Conservation (phyloP, 73 alveolate species). For the Halteria grandinella region DNA sequence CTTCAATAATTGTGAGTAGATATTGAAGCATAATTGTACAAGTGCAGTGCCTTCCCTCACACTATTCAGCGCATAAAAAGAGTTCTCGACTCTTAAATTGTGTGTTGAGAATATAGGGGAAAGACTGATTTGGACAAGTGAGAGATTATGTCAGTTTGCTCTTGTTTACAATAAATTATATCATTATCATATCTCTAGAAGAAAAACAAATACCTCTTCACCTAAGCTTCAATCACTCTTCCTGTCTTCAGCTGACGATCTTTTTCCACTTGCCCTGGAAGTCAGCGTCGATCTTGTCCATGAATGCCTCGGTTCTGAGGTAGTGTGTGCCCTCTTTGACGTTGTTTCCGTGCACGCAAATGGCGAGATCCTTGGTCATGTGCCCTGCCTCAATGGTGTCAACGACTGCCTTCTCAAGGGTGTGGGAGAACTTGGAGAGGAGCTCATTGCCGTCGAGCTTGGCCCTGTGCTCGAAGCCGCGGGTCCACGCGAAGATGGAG, state of each 20-base stretch:
- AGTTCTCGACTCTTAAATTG: too few species aligned
- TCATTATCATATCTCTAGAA: too few species aligned
- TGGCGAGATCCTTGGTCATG: conserved; percentile 89
- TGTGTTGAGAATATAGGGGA: too few species aligned
- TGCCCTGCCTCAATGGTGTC: conserved; percentile 74
- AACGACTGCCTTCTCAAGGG: conserved; percentile 64
- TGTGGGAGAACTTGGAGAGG: conserved; percentile 55
- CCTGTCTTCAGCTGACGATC: conserved; percentile 35
- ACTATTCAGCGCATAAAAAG: too few species aligned
- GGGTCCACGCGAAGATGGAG: conserved; percentile 84
- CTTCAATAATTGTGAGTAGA: too few species aligned
- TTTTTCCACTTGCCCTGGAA: conserved; percentile 24
- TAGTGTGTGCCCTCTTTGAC: conserved; percentile 49
- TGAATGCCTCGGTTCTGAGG: conserved; percentile 62
- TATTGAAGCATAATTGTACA: too few species aligned
- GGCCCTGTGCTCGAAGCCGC: conserved; percentile 84
- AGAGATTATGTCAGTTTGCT: too few species aligned
- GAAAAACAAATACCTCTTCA: too few species aligned
- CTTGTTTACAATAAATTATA: too few species aligned
- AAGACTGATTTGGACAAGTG: too few species aligned
- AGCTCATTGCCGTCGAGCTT: conserved; percentile 69
- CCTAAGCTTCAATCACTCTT: too few species aligned
- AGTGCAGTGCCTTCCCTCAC: too few species aligned
- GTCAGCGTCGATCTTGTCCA: conserved; percentile 51
- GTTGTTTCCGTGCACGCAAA: conserved; percentile 72